Percentiles rank a stretch among this genome's conserved stretches.
These are phyloP conservation scores for Termitomyces sp. DNA, from an alignment of 768 basidiomycete species.

Conservation along the genomic window DNA sequence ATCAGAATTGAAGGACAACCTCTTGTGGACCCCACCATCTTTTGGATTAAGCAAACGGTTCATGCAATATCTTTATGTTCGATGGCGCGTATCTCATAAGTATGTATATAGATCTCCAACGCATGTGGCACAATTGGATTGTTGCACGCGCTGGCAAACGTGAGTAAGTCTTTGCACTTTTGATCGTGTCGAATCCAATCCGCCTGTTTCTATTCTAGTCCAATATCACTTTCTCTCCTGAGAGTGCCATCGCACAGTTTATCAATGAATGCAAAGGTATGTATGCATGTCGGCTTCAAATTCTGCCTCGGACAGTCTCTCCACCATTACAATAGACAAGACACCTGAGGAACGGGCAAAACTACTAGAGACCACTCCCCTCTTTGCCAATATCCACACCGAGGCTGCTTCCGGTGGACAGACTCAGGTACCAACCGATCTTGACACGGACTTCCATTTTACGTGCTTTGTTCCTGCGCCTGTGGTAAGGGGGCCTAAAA, in stretches of 20 bases:
- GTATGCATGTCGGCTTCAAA: constrained; percentile 6
- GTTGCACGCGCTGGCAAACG: constrained; percentile 79
- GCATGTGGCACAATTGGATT: constrained; percentile 89
- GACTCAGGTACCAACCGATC: constrained; percentile 52
- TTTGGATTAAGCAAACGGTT: constrained; percentile 92
- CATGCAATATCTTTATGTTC: background rate
- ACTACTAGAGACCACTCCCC: constrained; percentile 65
- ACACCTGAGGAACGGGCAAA: constrained; percentile 70
- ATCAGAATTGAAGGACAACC: constrained; percentile 41
- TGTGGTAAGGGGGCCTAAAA: constrained; percentile 23
- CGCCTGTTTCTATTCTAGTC: constrained; percentile 36
- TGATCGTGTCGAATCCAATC: background rate
- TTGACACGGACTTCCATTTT: constrained; percentile 79
- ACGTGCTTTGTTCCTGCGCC: constrained; percentile 79
- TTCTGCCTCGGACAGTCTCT: background rate
- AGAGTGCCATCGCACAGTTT: constrained; percentile 59
- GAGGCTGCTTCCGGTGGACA: constrained; percentile 68
- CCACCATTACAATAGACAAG: constrained; percentile 42
- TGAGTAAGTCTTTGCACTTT: constrained; percentile 25
- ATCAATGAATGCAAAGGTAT: constrained; percentile 58
- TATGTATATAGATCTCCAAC: constrained; percentile 56
- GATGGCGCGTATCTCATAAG: no score
- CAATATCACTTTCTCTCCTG: constrained; percentile 47
- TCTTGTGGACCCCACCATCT: constrained; percentile 53
- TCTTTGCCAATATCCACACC: constrained; percentile 76